Base-by-base conservation (phyloP, 1,139 yeast genomes). In the Pichia sorboxylosa region DNA sequence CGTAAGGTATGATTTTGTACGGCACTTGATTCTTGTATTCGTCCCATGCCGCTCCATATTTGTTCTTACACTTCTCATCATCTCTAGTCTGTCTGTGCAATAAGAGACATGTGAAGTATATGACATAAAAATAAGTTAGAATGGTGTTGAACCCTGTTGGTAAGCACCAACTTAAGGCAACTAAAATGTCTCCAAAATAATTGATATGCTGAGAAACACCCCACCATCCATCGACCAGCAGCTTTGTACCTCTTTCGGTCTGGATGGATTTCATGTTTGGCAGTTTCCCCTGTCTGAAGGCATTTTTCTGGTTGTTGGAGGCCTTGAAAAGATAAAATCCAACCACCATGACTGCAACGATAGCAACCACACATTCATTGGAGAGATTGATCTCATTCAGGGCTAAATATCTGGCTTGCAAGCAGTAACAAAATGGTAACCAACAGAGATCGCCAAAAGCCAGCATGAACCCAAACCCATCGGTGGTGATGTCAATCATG, bases 181-280 rank as follows among this genome's bases (percentile, higher is more conserved):
- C 76, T 31, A 92, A 52, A 92, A 96, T 85, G 58, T 90, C 98
- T 25, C 98, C 98, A 41, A 87, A 68, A 57, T 90, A 90, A 53
- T 90, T 90, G 53, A 84, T 84, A 54, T 90, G 98, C 46, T 94
- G 94, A 6, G 94, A 76, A 26, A 65, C 57, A 4, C 81, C 82
- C 98, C 98, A 90, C 98, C 98, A 90, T 2, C 97, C 96, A 47
- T 84, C 92, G 36, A 75, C 69, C 33, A 90, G 62, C 42, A 90
- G 66, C 49, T 72, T 80, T 24, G 94, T 79, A 1, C 94, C 94
- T 11, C 82, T 73, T 21, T 66, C 62, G 1, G 96, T 80, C 41
- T 69, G 60, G 39, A 90, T 79, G 40, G 73, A 77, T 46, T 73
- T 69, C 51, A 81, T 59, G 35, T 77, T 66, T 36, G 69, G 61